These are phyloP conservation scores for Geotrichum carabidarum DNA, from an alignment of 1,139 yeast species.

Conservation along the genomic window DNA sequence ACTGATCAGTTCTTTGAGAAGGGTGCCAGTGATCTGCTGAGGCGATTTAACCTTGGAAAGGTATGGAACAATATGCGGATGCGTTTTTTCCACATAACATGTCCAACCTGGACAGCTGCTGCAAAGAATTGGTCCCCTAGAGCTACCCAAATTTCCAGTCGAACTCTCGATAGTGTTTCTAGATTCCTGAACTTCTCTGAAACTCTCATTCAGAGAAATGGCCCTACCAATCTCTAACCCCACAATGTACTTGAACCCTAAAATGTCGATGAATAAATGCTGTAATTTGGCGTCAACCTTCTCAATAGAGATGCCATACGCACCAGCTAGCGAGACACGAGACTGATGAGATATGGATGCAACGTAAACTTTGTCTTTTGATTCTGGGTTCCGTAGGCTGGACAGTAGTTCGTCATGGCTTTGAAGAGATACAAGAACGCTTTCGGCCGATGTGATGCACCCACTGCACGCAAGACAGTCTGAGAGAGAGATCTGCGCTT, in stretches of 20 bases:
- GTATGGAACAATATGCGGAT: slow-evolving; percentile 68
- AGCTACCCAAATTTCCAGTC: slow-evolving; percentile 2
- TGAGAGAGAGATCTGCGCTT: slow-evolving; percentile 83
- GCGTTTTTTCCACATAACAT: slow-evolving; percentile 90
- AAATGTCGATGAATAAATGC: slow-evolving; percentile 51
- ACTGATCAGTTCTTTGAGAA: slow-evolving; percentile 58
- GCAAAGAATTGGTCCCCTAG: slow-evolving; percentile 46
- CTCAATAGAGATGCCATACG: slow-evolving; percentile 50
- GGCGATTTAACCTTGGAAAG: slow-evolving; percentile 68
- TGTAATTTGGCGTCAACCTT: slow-evolving; percentile 58
- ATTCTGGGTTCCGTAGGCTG: slow-evolving; percentile 44
- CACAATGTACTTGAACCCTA: slow-evolving; percentile 71
- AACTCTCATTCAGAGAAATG: slow-evolving; percentile 58
- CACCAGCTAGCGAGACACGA: slow-evolving; percentile 73
- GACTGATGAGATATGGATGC: slow-evolving; percentile 84
- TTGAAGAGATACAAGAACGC: slow-evolving; percentile 83
- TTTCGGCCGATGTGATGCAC: slow-evolving; percentile 94
- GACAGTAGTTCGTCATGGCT: slow-evolving; percentile 73
- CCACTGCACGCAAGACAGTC: slow-evolving; percentile 98
- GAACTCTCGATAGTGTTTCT: slow-evolving; percentile 27
- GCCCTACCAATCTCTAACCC: slow-evolving; percentile 83
- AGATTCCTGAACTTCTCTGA: slow-evolving; percentile 44
- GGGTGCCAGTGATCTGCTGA: slow-evolving; percentile 83
- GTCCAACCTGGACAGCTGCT: slow-evolving; percentile 97
- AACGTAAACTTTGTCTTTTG: slow-evolving; percentile 47